phyloP scores from a whole-genome alignment of 2,329 filamentous ascomycete species.

The Epichloe coenophiala region DNA sequence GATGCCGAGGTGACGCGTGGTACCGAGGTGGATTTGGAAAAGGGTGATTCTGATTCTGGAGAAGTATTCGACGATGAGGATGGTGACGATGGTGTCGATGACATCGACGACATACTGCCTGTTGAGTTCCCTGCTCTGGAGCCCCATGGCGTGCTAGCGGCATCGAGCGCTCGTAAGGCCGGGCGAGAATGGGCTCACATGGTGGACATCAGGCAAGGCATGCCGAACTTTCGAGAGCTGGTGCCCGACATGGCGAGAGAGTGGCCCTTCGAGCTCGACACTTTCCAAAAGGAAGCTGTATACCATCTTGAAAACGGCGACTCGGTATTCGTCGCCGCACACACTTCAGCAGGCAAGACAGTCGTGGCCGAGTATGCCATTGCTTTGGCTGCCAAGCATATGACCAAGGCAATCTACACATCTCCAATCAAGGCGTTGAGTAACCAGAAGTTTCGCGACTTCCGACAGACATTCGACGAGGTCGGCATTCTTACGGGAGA shows the following conservation, averaged over 20 bases:
- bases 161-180: constrained; percentile 57
- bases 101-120: constrained; percentile 77
- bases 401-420: constrained; percentile 99
- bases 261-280: constrained; percentile 95
- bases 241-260: constrained; percentile 93
- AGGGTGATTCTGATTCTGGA: constrained; percentile 11
- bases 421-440: constrained; percentile 97
- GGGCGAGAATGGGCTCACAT: constrained; percentile 95
- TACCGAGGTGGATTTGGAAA: constrained; percentile 14
- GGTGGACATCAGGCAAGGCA: constrained; percentile 87
- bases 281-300: constrained; percentile 95
- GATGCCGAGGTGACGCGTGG: constrained; percentile 18
- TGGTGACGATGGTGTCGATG: constrained; percentile 44
- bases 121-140: constrained; percentile 88
- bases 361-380: constrained; percentile 98
- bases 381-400: constrained; percentile 88
- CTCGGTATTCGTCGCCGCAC: constrained; percentile 93
- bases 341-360: constrained; percentile 95
- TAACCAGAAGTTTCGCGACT: constrained; percentile 97
- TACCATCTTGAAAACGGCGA: constrained; percentile 95
- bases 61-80: constrained; percentile 24
- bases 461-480: constrained; percentile 79
- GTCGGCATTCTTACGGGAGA: constrained; percentile 95
- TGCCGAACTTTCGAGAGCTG: constrained; percentile 84
- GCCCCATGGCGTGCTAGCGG: constrained; percentile 62